Evolutionary conservation across 1,139 yeast species (phyloP), one percentile per base, ranked within the genome.

Genomic region (Debaryomyces coudertii): DNA sequence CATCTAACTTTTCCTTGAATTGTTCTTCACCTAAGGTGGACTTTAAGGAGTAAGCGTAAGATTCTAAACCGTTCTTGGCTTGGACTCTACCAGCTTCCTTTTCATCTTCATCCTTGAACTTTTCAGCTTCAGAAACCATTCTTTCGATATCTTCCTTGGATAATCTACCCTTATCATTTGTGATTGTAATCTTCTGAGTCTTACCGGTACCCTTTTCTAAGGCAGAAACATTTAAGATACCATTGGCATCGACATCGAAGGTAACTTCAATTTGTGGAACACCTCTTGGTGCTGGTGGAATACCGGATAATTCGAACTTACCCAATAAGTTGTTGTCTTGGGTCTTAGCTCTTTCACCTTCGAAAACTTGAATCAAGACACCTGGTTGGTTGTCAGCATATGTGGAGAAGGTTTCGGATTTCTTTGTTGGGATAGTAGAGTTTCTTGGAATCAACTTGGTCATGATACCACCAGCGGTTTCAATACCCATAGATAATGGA

Each of bases 201-300:
- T 73, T 73, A 67, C 97, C 97, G 54, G 98, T 92, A 68, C 96
- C 97, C 80, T 92, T 92, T 71, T 92, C 98, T 52, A 87, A 77
- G 51, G 97, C 98, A 54, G 90, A 80, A 52, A 92, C 98, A 73
- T 89, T 92, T 74, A 90, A 79, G 69, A 90, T 90, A 76, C 97
- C 97, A 67, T 90, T 90, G 55, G 97, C 96, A 69, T 90, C 97
- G 62, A 90, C 78, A 62, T 90, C 95, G 65, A 90, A 90, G 52
- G 96, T 90, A 58, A 92, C 96, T 78, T 90, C 97, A 63, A 90
- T 89, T 77, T 90, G 97, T 62, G 97, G 97, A 54, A 86, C 90
- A 76, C 98, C 98, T 78, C 97, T 89, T 75, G 97, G 97, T 48
- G 97, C 95, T 56, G 98, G 96, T 65, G 98, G 97, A 58, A 92